Conservation (phyloP, 2,329 filamentous ascomycete genomes). For the Alternaria tenuissima region DNA sequence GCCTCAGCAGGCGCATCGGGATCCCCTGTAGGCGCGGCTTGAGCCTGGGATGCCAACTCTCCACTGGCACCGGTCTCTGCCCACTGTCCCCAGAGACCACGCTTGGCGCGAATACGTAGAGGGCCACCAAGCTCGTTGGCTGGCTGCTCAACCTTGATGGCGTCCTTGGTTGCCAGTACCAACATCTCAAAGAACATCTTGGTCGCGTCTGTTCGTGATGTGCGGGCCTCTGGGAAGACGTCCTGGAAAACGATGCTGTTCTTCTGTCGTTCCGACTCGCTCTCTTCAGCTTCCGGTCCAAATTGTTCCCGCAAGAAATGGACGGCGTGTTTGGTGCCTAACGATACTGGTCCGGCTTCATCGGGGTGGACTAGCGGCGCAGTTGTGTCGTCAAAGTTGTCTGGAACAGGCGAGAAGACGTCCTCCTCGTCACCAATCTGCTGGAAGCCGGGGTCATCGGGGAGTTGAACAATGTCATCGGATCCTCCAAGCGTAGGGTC, state of each 20-base stretch:
- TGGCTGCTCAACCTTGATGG: constrained; percentile 93
- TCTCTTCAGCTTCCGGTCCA: constrained; percentile 73
- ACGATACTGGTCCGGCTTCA: constrained; percentile 84
- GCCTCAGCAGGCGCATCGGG: constrained; percentile 29
- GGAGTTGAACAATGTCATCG: constrained; percentile 42
- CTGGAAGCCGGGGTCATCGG: constrained; percentile 35
- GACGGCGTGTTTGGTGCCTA: constrained; percentile 94
- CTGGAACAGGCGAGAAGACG: constrained; percentile 47
- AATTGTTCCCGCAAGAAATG: constrained; percentile 92
- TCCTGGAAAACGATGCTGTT: constrained; percentile 87
- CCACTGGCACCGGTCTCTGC: constrained; percentile 69
- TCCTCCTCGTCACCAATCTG: constrained; percentile 47
- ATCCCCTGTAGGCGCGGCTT: constrained; percentile 28
- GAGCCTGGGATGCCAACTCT: constrained; percentile 34
- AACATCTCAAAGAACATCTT: constrained; percentile 99
- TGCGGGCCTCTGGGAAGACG: constrained; percentile 80
- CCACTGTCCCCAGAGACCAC: constrained; percentile 97
- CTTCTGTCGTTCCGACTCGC: constrained; percentile 75
- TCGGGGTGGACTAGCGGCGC: constrained; percentile 78
- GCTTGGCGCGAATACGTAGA: constrained; percentile 87
- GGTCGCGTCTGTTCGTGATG: constrained; percentile 88
- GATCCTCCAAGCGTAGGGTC: constrained; percentile 36
- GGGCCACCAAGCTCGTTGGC: constrained; percentile 74
- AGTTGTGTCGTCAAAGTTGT: constrained; percentile 81
- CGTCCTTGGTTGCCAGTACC: constrained; percentile 96